phyloP scores from a whole-genome alignment of 164 flowering plant species.

The Nymphaea thermarum region DNA sequence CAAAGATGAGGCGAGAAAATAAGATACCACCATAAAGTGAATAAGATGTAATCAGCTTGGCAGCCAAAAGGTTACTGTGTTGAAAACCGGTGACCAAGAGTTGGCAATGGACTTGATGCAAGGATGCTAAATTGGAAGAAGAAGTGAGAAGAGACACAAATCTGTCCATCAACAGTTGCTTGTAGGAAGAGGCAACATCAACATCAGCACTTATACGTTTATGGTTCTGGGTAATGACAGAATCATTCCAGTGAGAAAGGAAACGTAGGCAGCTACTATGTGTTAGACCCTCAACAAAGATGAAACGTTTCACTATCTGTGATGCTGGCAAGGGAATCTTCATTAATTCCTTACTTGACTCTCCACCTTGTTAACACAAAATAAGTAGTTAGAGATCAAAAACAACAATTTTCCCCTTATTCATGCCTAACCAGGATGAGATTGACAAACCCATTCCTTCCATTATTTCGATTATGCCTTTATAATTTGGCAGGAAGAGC shows the following conservation, averaged over 20 bases:
- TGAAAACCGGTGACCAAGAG: conserved; percentile 20
- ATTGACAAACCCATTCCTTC: no score
- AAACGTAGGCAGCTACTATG: background rate
- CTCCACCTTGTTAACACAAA: no score
- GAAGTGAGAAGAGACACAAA: background rate
- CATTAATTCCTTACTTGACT: no score
- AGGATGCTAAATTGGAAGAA: background rate
- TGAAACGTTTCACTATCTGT: no score
- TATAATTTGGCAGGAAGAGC: no score
- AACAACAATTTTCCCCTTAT: no score
- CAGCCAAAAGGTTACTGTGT: conserved; percentile 22
- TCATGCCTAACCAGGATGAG: no score
- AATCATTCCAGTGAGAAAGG: background rate
- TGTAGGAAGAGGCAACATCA: background rate
- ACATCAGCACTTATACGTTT: no score
- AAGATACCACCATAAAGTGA: conserved; percentile 4
- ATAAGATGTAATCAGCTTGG: conserved; percentile 26
- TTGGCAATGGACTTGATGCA: conserved; percentile 30
- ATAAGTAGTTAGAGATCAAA: no score
- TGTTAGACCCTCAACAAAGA: no score
- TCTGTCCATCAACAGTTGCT: background rate
- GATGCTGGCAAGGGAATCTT: no score
- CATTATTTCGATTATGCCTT: no score
- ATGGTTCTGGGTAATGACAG: background rate
- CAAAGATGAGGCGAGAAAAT: conserved; percentile 28